Base-by-base conservation (phyloP, 2,329 filamentous ascomycete species). In the Coniella vitis region DNA sequence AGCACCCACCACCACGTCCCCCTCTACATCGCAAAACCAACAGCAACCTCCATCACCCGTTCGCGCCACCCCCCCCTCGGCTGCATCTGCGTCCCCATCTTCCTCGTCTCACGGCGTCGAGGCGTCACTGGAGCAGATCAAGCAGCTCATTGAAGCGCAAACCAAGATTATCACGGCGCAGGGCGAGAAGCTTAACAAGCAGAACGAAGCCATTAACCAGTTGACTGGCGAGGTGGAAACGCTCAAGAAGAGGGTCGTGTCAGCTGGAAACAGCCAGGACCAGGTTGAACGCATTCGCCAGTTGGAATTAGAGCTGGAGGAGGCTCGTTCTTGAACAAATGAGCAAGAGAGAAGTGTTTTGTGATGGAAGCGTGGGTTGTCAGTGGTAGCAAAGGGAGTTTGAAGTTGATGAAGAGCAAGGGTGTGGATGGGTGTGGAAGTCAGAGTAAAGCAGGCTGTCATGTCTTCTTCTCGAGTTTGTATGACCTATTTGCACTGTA, bases 81-180 rank as follows among this genome's bases (percentile, higher is more conserved):
- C 66, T 20, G 55, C 63, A 12, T 52, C 63, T 19, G 57, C 62
- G 36, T 56, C 59, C 7, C 61, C 63, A 17, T 70, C 73, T 1
- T 69, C 73, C 3, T 74, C 73, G n/a, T 55, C 61, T 31, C 54
- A 63, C 31, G 55, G 63, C 8, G 72, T 88, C 12, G 81, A 84
- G 59, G 72, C 79, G 25, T 81, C 84, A 5, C 76, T 95, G 38
- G 73, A 79, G 34, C 79, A 90, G 60, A 93, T 95, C 69, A 91
- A 87, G 68, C 71, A 78, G 48, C 70, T 93, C 58, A 73, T 96
- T 31, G 81, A 87, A 64, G 76, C 79, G 55, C 90, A 95, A 69
- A 87, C 79, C 48, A 81, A 79, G 70, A 81, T 89, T 56, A 87
- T 95, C 61, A 80, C 74, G 54, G 74, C 79, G n/a, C 86, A 95